A percentile compares a stretch with the other conserved stretches of the same genome.
Conservation (phyloP, 768 basidiomycete species). For the Termitomyces sp. region DNA sequence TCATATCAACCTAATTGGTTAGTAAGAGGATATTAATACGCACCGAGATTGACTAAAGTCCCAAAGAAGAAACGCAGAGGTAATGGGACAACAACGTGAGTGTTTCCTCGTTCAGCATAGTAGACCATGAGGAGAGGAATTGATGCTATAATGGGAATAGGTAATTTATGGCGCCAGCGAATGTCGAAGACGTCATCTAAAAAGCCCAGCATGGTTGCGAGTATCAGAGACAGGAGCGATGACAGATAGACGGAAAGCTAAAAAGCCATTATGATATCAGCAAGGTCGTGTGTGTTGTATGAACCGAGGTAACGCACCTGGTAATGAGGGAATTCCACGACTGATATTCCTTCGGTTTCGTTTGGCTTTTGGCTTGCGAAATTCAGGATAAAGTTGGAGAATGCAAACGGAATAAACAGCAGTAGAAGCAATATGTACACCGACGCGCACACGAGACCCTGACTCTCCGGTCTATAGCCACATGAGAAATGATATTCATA, state of each 20-base stretch:
- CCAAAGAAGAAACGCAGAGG: conserved; percentile 70
- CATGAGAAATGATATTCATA: background rate
- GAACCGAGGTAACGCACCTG: conserved; percentile 43
- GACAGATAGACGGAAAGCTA: conserved; percentile 92
- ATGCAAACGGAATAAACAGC: conserved; percentile 94
- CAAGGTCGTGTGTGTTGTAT: background rate
- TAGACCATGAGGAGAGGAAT: conserved; percentile 96
- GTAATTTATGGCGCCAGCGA: conserved; percentile 96
- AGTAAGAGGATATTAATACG: conserved; percentile 15
- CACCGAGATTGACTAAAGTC: conserved; percentile 83
- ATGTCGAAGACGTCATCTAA: conserved; percentile 98
- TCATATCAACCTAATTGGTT: conserved; percentile 3
- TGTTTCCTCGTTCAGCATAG: conserved; percentile 91
- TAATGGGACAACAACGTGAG: conserved; percentile 89
- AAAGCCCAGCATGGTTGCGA: conserved; percentile 92
- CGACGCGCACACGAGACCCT: conserved; percentile 85
- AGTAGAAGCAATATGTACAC: conserved; percentile 85
- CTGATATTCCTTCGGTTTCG: conserved; percentile 54
- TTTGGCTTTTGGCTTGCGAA: conserved; percentile 32
- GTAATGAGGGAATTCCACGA: conserved; percentile 72
- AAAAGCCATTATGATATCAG: background rate
- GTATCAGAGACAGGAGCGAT: conserved; percentile 84
- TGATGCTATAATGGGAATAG: conserved; percentile 93
- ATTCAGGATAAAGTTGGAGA: conserved; percentile 62
- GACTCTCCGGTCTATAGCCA: conserved; percentile 79